Evolutionary conservation across 352 stramenopile genomes (phyloP), one percentile per base, ranked within the genome.

Genomic region (Phytophthora fragariae): DNA sequence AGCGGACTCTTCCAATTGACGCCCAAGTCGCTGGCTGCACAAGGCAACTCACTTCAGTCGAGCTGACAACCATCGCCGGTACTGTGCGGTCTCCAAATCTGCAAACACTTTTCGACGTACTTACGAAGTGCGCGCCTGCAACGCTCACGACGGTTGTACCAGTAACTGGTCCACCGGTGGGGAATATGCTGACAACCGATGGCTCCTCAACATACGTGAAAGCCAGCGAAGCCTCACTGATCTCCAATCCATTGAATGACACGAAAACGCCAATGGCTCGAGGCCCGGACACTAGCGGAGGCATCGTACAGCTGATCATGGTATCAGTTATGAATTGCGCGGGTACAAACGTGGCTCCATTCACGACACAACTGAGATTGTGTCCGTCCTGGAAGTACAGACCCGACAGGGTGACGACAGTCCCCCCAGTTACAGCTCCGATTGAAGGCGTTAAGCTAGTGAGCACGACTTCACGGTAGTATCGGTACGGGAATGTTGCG

Each of bases 181-280:
- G 81, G 10, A 63, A 79, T 55, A 88, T 78, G 24, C 59, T 69
- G 2, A 41, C 35, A 19, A 88, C 56, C 0, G 67, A 68, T 9
- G 79, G 66, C 3, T 60, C 33, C n/a, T 88, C 81, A 29, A 76
- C 52, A 53, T 84, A 85, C 19, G 31, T 59, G 33, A 79, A 85
- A 4, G 2, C 17, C 10, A 85, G 29, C 12, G 58, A 71, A 33
- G 60, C 37, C 10, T 65, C 52, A 57, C 70, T 82, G 19, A 75
- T 52, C 49, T 86, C 76, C 21, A 80, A 55, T 21, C 76, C 76
- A 57, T 86, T 83, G 5, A 86, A 61, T 4, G 70, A 79, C 9
- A 83, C 66, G n/a, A 69, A 75, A 11, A 83, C 53, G 17, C 33
- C 33, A 46, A 83, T 50, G 21, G 65, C 63, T 35, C 53, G 63